phyloP scores from a whole-genome alignment of 177 flowering plant species.

The Vitis hybrid region DNA sequence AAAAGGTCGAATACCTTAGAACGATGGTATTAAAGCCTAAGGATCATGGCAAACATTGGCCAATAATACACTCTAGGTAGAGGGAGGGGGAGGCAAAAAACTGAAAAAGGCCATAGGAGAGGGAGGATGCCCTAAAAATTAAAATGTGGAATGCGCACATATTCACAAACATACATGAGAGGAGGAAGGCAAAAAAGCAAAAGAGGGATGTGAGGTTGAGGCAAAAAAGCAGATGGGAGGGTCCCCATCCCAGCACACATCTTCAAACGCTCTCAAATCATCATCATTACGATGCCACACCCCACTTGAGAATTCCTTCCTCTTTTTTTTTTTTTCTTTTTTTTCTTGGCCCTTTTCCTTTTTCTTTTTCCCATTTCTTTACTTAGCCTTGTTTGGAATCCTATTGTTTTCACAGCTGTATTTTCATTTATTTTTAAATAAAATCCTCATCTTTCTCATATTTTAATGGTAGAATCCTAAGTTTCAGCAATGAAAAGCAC shows the following conservation, averaged over 20 bases:
- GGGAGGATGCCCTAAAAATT: too few relatives aligned
- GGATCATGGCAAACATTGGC: too few relatives aligned
- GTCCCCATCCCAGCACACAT: neutral
- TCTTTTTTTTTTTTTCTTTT: neutral
- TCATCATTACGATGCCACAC: conserved; percentile 19
- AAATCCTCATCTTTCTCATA: neutral
- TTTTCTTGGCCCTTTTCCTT: neutral
- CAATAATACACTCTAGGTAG: too few relatives aligned
- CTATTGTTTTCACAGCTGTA: conserved; percentile 4
- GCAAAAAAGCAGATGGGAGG: conserved; percentile 8
- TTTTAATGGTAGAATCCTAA: conserved; percentile 13
- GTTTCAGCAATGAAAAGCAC: neutral
- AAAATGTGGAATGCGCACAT: too few relatives aligned
- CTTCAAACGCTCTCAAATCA: conserved; percentile 16
- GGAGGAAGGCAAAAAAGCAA: too few relatives aligned
- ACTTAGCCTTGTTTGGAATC: too few relatives aligned
- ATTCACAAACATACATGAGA: too few relatives aligned
- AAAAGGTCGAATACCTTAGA: too few relatives aligned
- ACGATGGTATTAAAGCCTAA: too few relatives aligned
- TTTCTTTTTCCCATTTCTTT: too few relatives aligned
- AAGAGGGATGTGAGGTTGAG: neutral
- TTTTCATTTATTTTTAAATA: neutral
- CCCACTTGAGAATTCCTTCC: neutral
- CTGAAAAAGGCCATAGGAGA: too few relatives aligned
- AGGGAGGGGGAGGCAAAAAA: too few relatives aligned